These are phyloP conservation scores for Aspergillus bombycis DNA, from an alignment of 2,329 filamentous ascomycete species.

Conservation along the genomic window DNA sequence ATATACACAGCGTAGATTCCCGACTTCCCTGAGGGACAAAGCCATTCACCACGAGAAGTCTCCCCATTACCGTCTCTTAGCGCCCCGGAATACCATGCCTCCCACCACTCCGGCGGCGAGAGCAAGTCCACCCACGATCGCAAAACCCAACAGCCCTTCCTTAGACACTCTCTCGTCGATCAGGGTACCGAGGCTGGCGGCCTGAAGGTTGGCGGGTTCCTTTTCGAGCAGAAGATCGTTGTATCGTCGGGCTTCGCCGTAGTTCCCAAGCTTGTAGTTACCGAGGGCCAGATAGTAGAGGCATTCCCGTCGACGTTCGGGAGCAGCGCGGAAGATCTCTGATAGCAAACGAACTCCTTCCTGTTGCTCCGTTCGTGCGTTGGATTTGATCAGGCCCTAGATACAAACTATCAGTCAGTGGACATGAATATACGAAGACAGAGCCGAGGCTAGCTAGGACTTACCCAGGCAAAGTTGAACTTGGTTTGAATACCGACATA, in stretches of 20 bases:
- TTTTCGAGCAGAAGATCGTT: constrained; percentile 90
- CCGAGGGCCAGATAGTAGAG: constrained; percentile 97
- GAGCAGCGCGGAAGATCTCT: constrained; percentile 92
- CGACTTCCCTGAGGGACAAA: neutral
- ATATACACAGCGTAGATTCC: neutral
- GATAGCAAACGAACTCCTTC: constrained; percentile 90
- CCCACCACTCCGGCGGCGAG: constrained; percentile 93
- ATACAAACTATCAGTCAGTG: neutral
- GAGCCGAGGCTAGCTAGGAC: constrained; percentile 21
- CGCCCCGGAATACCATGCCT: constrained; percentile 78
- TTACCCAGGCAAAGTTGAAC: constrained; percentile 99
- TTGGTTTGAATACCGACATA: constrained; percentile 98
- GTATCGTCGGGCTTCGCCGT: constrained; percentile 89
- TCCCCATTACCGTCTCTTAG: constrained; percentile 59
- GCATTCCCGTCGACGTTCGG: constrained; percentile 93
- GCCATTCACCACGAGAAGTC: neutral
- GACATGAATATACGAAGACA: neutral
- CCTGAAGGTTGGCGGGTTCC: constrained; percentile 90
- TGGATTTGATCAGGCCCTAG: constrained; percentile 94
- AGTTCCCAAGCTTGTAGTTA: constrained; percentile 98
- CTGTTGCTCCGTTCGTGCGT: constrained; percentile 81
- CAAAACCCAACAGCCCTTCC: constrained; percentile 91
- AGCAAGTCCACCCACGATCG: constrained; percentile 90
- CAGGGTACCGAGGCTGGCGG: constrained; percentile 78
- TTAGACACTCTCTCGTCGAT: constrained; percentile 96